A percentile compares a stretch with the other conserved stretches of the same genome.
These are phyloP conservation scores for Brettanomyces nanus DNA, from an alignment of 805 yeast species.

Conservation along the genomic window DNA sequence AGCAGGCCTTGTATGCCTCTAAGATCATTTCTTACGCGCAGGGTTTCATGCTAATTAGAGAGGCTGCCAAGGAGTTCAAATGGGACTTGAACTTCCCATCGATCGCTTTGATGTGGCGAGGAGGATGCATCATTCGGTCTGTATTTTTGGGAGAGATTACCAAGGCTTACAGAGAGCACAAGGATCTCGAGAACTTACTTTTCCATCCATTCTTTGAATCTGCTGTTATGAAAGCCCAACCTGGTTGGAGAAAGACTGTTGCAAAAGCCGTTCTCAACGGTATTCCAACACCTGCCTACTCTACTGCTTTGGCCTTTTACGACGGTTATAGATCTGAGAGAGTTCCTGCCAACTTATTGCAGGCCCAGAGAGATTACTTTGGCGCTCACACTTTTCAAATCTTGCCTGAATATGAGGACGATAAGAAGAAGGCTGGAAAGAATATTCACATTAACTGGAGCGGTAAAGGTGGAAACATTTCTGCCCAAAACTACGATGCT, in stretches of 20 bases:
- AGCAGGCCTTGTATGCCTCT: conserved; percentile 97
- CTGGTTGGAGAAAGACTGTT: conserved; percentile 89
- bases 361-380: conserved; percentile 99
- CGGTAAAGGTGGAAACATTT: conserved; percentile 96
- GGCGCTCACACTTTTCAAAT: conserved; percentile 99
- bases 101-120: conserved; percentile 99
- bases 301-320: conserved; percentile 95
- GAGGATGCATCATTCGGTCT: conserved; percentile 99
- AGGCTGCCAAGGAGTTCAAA: conserved; percentile 93
- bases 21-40: conserved; percentile 98
- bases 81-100: conserved; percentile 98
- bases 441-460: conserved; percentile 99
- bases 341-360: conserved; percentile 95
- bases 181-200: conserved; percentile 89
- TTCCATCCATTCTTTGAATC: conserved; percentile 91
- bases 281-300: conserved; percentile 96
- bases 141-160: conserved; percentile 97
- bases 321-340: conserved; percentile 97
- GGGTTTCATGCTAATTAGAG: conserved; percentile 98
- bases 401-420: conserved; percentile 77
- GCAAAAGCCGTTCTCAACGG: conserved; percentile 75
- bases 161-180: conserved; percentile 87
- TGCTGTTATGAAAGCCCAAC: conserved; percentile 89
- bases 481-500: conserved; percentile 93
- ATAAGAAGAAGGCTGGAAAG: conserved; percentile 64